Evolutionary conservation across 305 asterid species (phyloP).

Genomic region (Fraxinus sp.): DNA sequence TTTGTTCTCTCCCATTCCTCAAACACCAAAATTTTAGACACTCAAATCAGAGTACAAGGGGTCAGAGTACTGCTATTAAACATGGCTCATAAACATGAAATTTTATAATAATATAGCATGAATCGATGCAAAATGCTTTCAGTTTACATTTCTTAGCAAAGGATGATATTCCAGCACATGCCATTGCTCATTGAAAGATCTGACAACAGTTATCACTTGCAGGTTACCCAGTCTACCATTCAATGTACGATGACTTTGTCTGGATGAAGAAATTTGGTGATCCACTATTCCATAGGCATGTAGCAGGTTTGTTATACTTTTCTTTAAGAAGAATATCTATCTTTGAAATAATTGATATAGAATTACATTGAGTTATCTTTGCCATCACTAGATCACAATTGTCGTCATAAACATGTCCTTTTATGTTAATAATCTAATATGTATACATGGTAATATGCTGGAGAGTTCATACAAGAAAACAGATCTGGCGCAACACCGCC

Average conservation of each 20-base stretch:
- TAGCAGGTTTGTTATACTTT: conserved; percentile 56
- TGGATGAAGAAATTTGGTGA: conserved; percentile 96
- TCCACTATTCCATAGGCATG: conserved; percentile 76
- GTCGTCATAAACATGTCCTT: background rate
- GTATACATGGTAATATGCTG: background rate
- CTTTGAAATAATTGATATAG: background rate
- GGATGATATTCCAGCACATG: background rate
- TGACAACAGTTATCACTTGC: conserved; percentile 26
- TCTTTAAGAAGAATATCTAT: background rate
- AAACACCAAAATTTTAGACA: background rate
- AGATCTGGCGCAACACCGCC: background rate
- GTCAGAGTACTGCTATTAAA: background rate
- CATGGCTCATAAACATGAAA: background rate
- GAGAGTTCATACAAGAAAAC: background rate
- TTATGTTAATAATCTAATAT: background rate
- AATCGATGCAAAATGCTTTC: background rate
- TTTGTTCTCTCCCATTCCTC: background rate
- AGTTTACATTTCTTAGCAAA: background rate
- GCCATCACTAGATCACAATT: background rate
- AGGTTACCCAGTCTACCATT: conserved; percentile 87
- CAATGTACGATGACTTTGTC: conserved; percentile 73
- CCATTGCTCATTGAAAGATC: conserved; percentile 7
- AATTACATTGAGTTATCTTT: background rate
- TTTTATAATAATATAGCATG: background rate
- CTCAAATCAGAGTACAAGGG: background rate